phyloP scores from a whole-genome alignment of 2,329 filamentous ascomycete genomes.

The Stemphylium vesicarium region DNA sequence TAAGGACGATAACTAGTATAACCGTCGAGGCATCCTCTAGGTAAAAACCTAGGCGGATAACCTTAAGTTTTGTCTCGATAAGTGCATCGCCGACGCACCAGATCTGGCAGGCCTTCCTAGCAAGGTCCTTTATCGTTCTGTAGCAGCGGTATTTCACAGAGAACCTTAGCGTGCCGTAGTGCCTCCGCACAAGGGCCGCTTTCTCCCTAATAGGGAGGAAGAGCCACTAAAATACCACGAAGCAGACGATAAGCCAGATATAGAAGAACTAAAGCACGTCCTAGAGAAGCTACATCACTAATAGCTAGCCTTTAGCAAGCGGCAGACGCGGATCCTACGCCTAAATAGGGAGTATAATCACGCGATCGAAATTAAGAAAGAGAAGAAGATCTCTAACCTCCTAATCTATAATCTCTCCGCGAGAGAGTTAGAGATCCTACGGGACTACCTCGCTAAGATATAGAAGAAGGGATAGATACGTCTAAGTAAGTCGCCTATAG shows the following conservation, averaged over 20 bases:
- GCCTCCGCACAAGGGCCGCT: not conserved
- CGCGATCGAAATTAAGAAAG: not conserved
- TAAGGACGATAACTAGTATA: not conserved
- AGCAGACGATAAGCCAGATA: not conserved
- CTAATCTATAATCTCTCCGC: not conserved
- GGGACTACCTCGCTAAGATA: not conserved
- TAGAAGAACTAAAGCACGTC: not conserved
- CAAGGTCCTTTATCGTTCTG: not conserved
- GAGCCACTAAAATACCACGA: not conserved
- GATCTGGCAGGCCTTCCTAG: not conserved
- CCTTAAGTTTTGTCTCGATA: not conserved
- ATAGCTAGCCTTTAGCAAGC: not conserved
- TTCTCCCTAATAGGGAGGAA: not conserved
- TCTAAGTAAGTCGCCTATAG: not conserved
- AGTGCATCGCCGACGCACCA: not conserved
- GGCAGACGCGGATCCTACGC: not conserved
- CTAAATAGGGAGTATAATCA: not conserved
- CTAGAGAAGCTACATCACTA: not conserved
- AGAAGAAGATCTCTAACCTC: not conserved
- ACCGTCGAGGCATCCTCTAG: not conserved
- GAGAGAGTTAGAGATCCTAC: not conserved
- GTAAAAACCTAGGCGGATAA: not conserved
- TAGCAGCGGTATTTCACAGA: not conserved
- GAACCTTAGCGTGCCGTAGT: not conserved
- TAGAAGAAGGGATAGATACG: not conserved